Evolutionary conservation across 2,329 filamentous ascomycete genomes (phyloP).

Genomic region (Knufia fluminis): DNA sequence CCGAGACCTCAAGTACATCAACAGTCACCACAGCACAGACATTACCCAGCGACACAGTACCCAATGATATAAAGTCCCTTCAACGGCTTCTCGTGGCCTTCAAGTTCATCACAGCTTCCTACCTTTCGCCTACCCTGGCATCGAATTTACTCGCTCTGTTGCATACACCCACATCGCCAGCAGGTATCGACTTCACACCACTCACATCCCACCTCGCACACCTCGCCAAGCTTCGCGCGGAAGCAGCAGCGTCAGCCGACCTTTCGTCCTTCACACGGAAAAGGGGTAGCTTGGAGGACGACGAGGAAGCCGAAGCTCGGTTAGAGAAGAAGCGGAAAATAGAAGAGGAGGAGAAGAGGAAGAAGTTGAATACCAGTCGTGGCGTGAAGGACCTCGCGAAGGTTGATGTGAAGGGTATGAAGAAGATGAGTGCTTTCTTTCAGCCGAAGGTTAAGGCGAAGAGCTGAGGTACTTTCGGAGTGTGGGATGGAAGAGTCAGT

Average conservation of each 20-base stretch:
- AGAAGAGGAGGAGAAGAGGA: conserved; percentile 82
- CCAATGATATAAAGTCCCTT: conserved; percentile 33
- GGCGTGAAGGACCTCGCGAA: conserved; percentile 77
- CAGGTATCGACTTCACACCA: conserved; percentile 56
- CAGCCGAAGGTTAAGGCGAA: conserved; percentile 45
- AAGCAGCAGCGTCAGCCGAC: conserved; percentile 61
- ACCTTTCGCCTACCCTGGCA: conserved; percentile 34
- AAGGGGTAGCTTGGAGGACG: conserved; percentile 33
- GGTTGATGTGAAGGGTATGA: conserved; percentile 87
- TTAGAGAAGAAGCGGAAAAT: conserved; percentile 75
- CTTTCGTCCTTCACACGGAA: conserved; percentile 37
- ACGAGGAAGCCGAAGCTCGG: conserved; percentile 37
- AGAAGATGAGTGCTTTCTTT: conserved; percentile 94
- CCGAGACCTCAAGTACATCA: conserved; percentile 30
- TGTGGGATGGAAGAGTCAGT: not conserved
- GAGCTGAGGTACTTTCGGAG: no score
- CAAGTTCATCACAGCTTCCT: conserved; percentile 42
- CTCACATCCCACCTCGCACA: conserved; percentile 61
- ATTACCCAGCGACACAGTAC: conserved; percentile 26
- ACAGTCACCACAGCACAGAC: conserved; percentile 27
- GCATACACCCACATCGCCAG: conserved; percentile 24
- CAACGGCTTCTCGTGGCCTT: conserved; percentile 42
- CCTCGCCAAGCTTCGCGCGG: conserved; percentile 58
- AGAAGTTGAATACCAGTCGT: conserved; percentile 63
- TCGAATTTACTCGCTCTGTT: conserved; percentile 32